Percentiles rank a stretch among this genome's conserved stretches.
Evolutionary conservation across 2,329 filamentous ascomycete genomes (phyloP).

Genomic region (Trichoderma cornu-damae): DNA sequence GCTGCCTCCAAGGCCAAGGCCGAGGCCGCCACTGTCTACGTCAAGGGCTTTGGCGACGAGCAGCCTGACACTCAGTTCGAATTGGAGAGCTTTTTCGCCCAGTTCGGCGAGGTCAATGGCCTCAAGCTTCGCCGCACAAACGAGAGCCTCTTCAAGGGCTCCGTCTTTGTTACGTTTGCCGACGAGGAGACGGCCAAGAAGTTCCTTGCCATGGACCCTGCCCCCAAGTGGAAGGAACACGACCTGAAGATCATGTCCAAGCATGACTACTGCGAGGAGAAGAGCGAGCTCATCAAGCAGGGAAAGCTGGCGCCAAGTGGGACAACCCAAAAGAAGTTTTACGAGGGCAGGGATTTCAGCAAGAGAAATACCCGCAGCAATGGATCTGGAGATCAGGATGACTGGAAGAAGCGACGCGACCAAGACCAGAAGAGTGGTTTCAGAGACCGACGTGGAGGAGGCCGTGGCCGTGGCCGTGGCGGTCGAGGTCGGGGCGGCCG

Average conservation of each 20-base stretch:
- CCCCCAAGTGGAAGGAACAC: constrained; percentile 77
- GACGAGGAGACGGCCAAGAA: constrained; percentile 71
- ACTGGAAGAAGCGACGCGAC: constrained; percentile 62
- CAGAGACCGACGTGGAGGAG: constrained; percentile 43
- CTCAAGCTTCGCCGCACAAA: constrained; percentile 79
- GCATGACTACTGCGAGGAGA: constrained; percentile 77
- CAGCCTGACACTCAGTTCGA: constrained; percentile 83
- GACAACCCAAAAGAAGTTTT: constrained; percentile 41
- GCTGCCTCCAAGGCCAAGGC: constrained; percentile 58
- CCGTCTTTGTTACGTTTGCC: constrained; percentile 89
- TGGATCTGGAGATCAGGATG: constrained; percentile 44
- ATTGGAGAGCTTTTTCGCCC: constrained; percentile 84
- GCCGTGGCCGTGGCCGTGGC: constrained; percentile 41
- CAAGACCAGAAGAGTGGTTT: constrained; percentile 58
- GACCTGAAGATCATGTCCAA: constrained; percentile 82
- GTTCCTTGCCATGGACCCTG: constrained; percentile 74
- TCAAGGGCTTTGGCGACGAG: constrained; percentile 89
- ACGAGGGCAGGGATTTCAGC: constrained; percentile 42
- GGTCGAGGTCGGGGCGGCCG: constrained; percentile 41
- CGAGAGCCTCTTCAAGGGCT: constrained; percentile 82
- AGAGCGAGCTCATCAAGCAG: constrained; percentile 64
- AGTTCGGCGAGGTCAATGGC: constrained; percentile 71
- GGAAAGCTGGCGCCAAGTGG: constrained; percentile 61
- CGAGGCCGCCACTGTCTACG: constrained; percentile 76
- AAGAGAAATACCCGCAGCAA: constrained; percentile 39